Conservation (phyloP, 345 rosid genomes). For the Leavenworthia alabamica region DNA sequence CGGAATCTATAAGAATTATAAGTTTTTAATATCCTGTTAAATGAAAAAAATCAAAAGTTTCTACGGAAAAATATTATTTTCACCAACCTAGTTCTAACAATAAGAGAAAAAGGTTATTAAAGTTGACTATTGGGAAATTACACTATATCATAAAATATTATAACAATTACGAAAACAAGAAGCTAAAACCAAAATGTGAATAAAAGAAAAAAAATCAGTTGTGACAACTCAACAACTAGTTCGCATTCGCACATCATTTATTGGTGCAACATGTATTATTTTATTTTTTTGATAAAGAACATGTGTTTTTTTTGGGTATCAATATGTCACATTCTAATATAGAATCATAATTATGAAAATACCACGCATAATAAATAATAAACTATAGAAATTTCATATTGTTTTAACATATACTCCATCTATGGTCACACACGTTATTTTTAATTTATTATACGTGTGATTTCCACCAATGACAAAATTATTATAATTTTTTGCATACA, state of each 20-base stretch:
- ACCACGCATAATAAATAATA: background rate
- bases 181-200: background rate
- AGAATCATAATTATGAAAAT: background rate
- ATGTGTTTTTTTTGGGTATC: too few species aligned
- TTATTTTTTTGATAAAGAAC: too few species aligned
- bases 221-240: too few species aligned
- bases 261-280: background rate
- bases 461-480: background rate
- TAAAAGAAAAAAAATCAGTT: too few species aligned
- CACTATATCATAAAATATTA: background rate
- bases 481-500: too few species aligned
- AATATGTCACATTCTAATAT: background rate
- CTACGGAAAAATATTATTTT: too few species aligned
- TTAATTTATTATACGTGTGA: background rate
- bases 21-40: too few species aligned
- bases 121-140: background rate
- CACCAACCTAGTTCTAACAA: background rate
- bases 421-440: too few species aligned
- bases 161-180: background rate
- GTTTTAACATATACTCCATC: too few species aligned
- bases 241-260: background rate
- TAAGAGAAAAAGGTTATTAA: background rate
- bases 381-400: background rate
- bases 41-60: too few species aligned
- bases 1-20: background rate